phyloP scores from a whole-genome alignment of 192 early-diverging fungal species.

The Backusella australiensis region DNA sequence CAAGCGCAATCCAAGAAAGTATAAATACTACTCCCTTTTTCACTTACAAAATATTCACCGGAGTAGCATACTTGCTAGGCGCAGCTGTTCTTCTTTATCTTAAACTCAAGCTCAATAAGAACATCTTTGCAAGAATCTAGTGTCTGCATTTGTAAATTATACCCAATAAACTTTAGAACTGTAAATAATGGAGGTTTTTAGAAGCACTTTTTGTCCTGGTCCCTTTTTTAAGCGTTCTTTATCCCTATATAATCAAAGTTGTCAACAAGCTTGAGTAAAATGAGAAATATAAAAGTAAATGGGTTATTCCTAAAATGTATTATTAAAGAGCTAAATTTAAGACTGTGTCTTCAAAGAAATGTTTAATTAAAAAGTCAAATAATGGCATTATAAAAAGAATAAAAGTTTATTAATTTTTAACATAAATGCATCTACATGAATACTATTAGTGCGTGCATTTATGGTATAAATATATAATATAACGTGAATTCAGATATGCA shows the following conservation, averaged over 20 bases:
- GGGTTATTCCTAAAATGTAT: no score
- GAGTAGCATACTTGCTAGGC: slow-evolving; percentile 14
- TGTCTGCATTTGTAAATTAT: neutral
- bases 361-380: no score
- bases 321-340: no score
- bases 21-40: slow-evolving; percentile 22
- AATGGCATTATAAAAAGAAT: no score
- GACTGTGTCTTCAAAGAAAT: no score
- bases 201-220: neutral
- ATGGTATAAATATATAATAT: neutral
- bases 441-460: neutral
- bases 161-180: neutral
- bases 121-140: slow-evolving; percentile 14
- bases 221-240: no score
- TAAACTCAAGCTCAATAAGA: slow-evolving; percentile 16
- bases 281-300: no score
- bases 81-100: slow-evolving; percentile 3
- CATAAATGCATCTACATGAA: neutral
- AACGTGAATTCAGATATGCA: slow-evolving; percentile 11
- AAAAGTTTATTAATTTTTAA: no score
- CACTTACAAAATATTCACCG: slow-evolving; percentile 43
- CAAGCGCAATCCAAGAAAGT: slow-evolving; percentile 29
- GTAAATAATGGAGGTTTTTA: neutral
- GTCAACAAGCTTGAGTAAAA: no score
- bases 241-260: no score